Evolutionary conservation across 192 early-diverging fungal species (phyloP), one percentile per base, ranked within the genome.

Genomic region (Kappamyces sp.): DNA sequence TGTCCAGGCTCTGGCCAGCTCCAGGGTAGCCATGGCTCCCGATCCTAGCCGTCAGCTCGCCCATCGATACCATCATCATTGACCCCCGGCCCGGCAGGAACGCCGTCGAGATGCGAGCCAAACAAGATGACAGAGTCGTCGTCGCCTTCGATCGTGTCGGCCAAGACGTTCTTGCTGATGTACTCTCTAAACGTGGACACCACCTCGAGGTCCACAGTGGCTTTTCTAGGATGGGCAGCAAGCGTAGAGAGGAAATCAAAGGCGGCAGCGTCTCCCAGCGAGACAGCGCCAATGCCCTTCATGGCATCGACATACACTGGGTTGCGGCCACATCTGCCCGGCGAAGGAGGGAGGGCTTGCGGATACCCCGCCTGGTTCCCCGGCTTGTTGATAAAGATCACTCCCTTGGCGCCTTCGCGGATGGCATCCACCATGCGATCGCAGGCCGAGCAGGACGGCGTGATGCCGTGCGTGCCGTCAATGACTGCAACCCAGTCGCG

Each of bases 401-500:
- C 15, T 6, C 47, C 47, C 8, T 15, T 6, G 8, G 47, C 47
- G 30, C 47, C 47, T 6, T 6, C 47, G 30, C 15, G 30, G 8
- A 49, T 15, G 15, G 47, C 47, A 6, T 6, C 5, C 30, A 15
- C 15, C 8, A 49, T 49, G 47, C n/a, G 15, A 15, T 49, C 47
- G 47, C 47, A 49, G 47, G 8, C 6, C n/a, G 47, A 12, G 47
- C 47, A 49, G n/a, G 6, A 7, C 6, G 47, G 15, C 15, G 47
- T 49, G 6, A 43, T 11, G 8, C 9, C 9, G 11, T n/a, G 22
- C 7, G 54, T 29, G 7, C 22, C 7, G 45, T 55, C 32, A 5
- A 55, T 55, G 14, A 33, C 54, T 43, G 54, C 54, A 55, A 55
- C 31, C 54, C 54, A 55, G 22, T 55, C 38, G 5, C 15, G 30